Evolutionary conservation across 202 grass and related monocot genomes (phyloP).

Genomic region (Zoysia matrella): DNA sequence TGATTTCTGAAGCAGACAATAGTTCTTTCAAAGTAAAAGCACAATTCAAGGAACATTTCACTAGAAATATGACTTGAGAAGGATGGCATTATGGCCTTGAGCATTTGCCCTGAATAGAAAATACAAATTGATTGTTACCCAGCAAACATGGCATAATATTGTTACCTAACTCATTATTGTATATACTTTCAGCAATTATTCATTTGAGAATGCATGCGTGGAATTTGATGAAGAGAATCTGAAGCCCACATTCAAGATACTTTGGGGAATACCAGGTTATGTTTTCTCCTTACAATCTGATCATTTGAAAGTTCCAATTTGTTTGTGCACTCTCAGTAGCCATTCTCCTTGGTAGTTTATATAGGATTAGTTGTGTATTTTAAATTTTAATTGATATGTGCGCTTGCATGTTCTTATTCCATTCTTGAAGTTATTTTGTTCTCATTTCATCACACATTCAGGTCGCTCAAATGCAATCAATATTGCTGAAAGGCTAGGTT

Average conservation of each 20-base stretch:
- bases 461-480: constrained; percentile 86
- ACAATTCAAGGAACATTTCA: constrained; percentile 18
- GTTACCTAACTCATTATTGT: constrained; percentile 28
- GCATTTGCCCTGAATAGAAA: constrained; percentile 18
- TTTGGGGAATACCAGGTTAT: constrained; percentile 85
- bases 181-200: constrained; percentile 60
- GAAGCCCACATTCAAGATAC: constrained; percentile 83
- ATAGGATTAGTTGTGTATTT: neutral
- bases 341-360: neutral
- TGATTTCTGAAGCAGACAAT: neutral
- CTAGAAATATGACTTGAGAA: neutral
- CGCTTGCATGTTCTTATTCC: constrained; percentile 28
- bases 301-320: constrained; percentile 26
- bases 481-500: constrained; percentile 74
- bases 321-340: constrained; percentile 1
- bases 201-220: constrained; percentile 83
- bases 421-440: constrained; percentile 27
- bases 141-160: constrained; percentile 24
- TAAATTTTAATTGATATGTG: constrained; percentile 27
- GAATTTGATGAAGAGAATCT: constrained; percentile 85
- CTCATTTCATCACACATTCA: constrained; percentile 41
- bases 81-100: neutral
- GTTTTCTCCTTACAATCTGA: too few species aligned
- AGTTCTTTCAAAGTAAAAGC: neutral
- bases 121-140: constrained; percentile 21